Evolutionary conservation across 2,329 filamentous ascomycete species (phyloP).

Genomic region (Pseudogymnoascus verrucosus): DNA sequence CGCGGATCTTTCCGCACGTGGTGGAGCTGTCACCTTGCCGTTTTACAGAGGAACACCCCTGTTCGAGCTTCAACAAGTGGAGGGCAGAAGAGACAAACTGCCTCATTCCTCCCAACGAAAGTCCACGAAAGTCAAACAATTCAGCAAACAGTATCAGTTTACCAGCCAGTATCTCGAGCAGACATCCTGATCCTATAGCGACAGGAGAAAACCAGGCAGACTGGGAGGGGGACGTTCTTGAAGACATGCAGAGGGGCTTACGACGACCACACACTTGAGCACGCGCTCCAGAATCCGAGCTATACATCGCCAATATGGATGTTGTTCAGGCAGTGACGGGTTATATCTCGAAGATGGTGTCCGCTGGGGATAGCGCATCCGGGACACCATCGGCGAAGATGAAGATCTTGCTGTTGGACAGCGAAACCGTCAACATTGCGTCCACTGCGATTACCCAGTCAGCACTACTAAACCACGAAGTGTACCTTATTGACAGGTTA

Average conservation of each 20-base stretch:
- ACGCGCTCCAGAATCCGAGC: neutral
- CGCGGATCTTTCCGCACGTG: slow-evolving; percentile 8
- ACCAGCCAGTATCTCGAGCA: neutral
- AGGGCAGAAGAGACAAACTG: neutral
- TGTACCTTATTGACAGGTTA: slow-evolving; percentile 93
- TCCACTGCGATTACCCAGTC: slow-evolving; percentile 96
- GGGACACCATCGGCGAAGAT: slow-evolving; percentile 76
- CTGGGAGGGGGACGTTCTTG: neutral
- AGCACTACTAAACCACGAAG: slow-evolving; percentile 81
- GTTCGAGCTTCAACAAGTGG: neutral
- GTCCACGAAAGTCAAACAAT: neutral
- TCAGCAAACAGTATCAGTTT: neutral
- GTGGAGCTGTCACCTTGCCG: slow-evolving; percentile 8
- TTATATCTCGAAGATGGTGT: slow-evolving; percentile 95
- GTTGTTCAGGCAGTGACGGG: slow-evolving; percentile 85
- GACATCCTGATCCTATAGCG: neutral
- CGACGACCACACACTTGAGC: slow-evolving; percentile 5
- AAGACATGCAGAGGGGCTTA: slow-evolving; percentile 1
- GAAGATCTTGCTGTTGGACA: slow-evolving; percentile 93
- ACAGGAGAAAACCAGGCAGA: neutral
- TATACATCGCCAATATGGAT: slow-evolving; percentile 58
- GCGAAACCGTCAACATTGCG: slow-evolving; percentile 86
- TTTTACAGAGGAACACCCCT: slow-evolving; percentile 6
- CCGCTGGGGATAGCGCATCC: slow-evolving; percentile 63
- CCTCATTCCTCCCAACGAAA: neutral